Evolutionary conservation across 2,329 filamentous ascomycete genomes (phyloP).

Genomic region (Talaromyces sp.): DNA sequence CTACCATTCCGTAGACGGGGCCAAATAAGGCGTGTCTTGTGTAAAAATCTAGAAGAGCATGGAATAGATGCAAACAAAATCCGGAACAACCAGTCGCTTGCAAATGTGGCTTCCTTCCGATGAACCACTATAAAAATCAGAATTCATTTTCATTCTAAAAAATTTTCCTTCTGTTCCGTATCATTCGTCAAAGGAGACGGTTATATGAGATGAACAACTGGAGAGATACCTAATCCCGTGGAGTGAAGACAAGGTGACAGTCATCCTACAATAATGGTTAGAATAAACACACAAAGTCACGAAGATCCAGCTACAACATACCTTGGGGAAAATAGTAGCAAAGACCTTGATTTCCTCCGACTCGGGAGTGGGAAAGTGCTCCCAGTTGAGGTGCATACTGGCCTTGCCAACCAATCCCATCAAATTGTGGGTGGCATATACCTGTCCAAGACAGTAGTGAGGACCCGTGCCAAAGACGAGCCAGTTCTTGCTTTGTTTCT

Average conservation of each 20-base stretch:
- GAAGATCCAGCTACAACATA: conserved; percentile 41
- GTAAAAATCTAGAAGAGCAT: background rate
- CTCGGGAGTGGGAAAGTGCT: conserved; percentile 72
- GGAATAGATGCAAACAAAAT: background rate
- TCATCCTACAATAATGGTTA: conserved; percentile 61
- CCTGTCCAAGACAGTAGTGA: conserved; percentile 94
- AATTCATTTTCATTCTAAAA: background rate
- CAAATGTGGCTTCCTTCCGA: background rate
- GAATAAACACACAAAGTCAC: background rate
- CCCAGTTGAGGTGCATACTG: conserved; percentile 80
- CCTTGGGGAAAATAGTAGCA: conserved; percentile 95
- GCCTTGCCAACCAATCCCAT: conserved; percentile 89
- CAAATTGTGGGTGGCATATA: conserved; percentile 83
- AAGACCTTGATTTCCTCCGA: conserved; percentile 98
- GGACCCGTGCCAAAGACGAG: conserved; percentile 93
- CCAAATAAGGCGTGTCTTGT: background rate
- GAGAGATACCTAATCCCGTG: conserved; percentile 29
- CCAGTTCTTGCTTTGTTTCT: conserved; percentile 91
- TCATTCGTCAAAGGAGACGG: background rate
- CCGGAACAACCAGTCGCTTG: background rate
- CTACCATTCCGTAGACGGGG: background rate
- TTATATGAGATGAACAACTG: background rate
- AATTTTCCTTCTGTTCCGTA: background rate
- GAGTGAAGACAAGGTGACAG: conserved; percentile 69
- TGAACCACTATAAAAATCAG: background rate